Evolutionary conservation across 495 filamentous ascomycete species (phyloP), one percentile per base, ranked within the genome.

Genomic region (Aspergillus haitiensis): DNA sequence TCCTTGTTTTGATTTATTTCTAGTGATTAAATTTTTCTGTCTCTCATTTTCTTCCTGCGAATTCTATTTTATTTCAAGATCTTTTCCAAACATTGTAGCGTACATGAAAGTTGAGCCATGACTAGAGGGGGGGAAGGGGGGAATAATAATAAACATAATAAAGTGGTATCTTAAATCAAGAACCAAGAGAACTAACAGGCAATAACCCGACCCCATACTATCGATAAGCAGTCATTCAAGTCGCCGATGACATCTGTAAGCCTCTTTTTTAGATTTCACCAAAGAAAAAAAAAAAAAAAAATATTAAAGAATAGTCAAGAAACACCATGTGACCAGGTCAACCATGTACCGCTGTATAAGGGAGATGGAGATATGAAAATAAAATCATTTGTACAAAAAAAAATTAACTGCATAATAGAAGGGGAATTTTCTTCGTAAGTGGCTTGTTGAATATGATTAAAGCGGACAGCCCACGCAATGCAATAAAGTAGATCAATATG

Each of bases 121-220:
- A 27, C 52, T 21, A 11, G 34, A 45, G 37, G 31, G 37, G 36
- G 47, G 44, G 63, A 60, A 45, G 37, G 31, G 37, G 36, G 47
- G 44, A 61, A 60, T 55, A 45, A 63, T 61, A 50, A 52, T 39
- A 63, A 58, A 49, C 63, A 47, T 21, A 53, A 66, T 53, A 63
- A 56, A 35, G 61, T 73, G 72, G 72, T 72, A 72, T 75, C 67
- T 72, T 70, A 70, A 75, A 75, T 72, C 72, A 70, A 66, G 65
- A 62, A 36, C 58, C 49, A 60, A 56, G 62, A 40, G 58, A 54
- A 51, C 39, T 49, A 55, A 51, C 55, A 59, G 55, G 39, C 42
- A 36, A 59, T 45, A 47, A 58, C 21, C 55, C 31, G 35, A 21
- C 47, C 56, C 31, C 39, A 45, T 52, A 33, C 13, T 21, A 34